These are phyloP conservation scores for Blastobotrys serpentis DNA, from an alignment of 1,139 yeast genomes.

Conservation along the genomic window DNA sequence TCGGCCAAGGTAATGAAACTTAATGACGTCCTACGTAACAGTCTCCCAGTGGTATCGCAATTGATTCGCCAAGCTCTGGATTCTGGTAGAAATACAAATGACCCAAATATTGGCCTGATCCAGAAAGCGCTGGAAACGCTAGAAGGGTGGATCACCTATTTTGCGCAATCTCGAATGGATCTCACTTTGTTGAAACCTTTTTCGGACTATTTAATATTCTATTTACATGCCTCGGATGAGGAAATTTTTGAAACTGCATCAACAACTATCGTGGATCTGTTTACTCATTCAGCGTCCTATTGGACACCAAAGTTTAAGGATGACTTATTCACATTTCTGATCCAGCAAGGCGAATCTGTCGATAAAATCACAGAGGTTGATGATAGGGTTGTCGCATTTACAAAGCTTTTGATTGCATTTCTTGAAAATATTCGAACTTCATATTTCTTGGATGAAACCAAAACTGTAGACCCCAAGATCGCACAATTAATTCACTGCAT, in stretches of 20 bases:
- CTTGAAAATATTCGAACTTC: slow-evolving; percentile 13
- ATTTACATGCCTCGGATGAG: slow-evolving; percentile 41
- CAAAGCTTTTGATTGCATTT: slow-evolving; percentile 16
- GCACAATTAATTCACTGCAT: slow-evolving; percentile 36
- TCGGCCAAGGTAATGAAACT: slow-evolving; percentile 14
- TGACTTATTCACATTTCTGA: slow-evolving; percentile 17
- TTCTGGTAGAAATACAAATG: neutral
- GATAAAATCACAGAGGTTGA: slow-evolving; percentile 4
- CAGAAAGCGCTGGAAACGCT: slow-evolving; percentile 19
- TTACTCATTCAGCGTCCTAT: slow-evolving; percentile 18
- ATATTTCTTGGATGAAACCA: slow-evolving; percentile 6
- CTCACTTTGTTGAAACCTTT: slow-evolving; percentile 38
- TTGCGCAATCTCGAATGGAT: slow-evolving; percentile 27
- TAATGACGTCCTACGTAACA: slow-evolving; percentile 17
- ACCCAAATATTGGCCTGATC: slow-evolving; percentile 7
- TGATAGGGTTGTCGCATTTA: slow-evolving; percentile 10
- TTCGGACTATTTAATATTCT: slow-evolving; percentile 42
- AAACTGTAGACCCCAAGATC: slow-evolving; percentile 19
- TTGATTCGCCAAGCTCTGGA: slow-evolving; percentile 15
- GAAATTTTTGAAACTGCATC: slow-evolving; percentile 31
- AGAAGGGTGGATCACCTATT: slow-evolving; percentile 27
- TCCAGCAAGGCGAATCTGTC: slow-evolving; percentile 18
- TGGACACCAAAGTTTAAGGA: slow-evolving; percentile 23
- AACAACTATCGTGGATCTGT: slow-evolving; percentile 23
- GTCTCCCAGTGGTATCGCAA: slow-evolving; percentile 15